Conservation (phyloP, 2,329 filamentous ascomycete genomes). For the Mycosphaerella sp. region DNA sequence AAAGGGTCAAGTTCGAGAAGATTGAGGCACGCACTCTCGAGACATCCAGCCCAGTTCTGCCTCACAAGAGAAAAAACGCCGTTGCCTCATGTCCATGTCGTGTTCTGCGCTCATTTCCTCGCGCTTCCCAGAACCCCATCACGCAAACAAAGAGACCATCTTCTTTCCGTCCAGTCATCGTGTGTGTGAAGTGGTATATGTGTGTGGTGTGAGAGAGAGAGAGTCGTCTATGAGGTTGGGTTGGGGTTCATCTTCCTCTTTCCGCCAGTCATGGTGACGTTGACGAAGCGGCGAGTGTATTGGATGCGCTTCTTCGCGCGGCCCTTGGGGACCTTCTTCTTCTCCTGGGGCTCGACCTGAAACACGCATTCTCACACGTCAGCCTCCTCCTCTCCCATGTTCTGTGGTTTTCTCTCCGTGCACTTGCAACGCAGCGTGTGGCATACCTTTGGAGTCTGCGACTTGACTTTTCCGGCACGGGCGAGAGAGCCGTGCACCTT, state of each 20-base stretch:
- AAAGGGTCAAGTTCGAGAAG: not conserved
- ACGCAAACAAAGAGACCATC: constrained; percentile 7
- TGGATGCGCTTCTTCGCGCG: constrained; percentile 94
- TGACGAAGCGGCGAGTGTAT: constrained; percentile 97
- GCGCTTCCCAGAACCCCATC: not conserved
- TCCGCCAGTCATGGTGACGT: constrained; percentile 93
- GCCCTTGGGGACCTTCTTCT: constrained; percentile 95
- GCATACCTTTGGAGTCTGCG: constrained; percentile 83
- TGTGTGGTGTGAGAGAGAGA: not conserved
- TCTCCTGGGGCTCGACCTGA: constrained; percentile 84
- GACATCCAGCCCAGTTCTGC: constrained; percentile 14
- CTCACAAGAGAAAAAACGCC: constrained; percentile 13
- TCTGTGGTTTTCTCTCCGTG: constrained; percentile 1
- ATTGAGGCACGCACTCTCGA: constrained; percentile 14
- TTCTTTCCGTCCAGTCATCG: constrained; percentile 1
- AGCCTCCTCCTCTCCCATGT: constrained; percentile 4
- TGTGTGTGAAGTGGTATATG: constrained; percentile 3
- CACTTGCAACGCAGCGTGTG: constrained; percentile 7
- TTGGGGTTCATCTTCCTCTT: constrained; percentile 99
- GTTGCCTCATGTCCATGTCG: constrained; percentile 3
- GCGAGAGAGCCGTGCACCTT: constrained; percentile 92
- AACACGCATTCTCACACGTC: constrained; percentile 16
- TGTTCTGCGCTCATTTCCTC: constrained; percentile 9
- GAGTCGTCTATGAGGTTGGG: constrained; percentile 57
- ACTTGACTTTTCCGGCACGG: constrained; percentile 98